These are phyloP conservation scores for Gymnopus androsaceus DNA, from an alignment of 1,284 basidiomycete species.

Conservation along the genomic window DNA sequence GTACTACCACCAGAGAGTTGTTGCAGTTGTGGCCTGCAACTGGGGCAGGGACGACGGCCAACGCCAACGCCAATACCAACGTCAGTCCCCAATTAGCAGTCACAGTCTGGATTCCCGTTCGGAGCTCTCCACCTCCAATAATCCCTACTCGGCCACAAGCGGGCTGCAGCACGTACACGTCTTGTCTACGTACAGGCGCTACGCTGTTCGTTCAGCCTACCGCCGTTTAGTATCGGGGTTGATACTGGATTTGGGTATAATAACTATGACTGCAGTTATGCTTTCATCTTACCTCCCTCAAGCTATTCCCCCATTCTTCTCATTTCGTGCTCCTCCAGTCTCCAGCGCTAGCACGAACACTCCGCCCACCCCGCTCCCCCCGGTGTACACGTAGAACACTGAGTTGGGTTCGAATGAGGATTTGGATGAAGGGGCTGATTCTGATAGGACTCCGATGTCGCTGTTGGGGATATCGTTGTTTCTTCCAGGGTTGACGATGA, in stretches of 20 bases:
- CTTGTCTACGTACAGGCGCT: constrained; percentile 90
- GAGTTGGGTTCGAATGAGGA: constrained; percentile 86
- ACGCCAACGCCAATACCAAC: too few species aligned
- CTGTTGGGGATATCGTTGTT: constrained; percentile 61
- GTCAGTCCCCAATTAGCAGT: too few species aligned
- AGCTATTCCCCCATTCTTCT: too few species aligned
- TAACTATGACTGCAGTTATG: neutral
- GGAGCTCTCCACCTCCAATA: neutral
- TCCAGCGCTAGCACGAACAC: neutral
- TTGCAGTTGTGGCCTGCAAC: too few species aligned
- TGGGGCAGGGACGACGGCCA: too few species aligned
- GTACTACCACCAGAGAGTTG: too few species aligned
- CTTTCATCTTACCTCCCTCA: neutral
- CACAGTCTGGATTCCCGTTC: too few species aligned
- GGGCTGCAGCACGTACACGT: constrained; percentile 81
- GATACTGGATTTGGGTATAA: too few species aligned
- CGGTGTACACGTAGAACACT: constrained; percentile 65
- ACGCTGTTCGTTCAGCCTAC: constrained; percentile 93
- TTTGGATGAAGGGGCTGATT: constrained; percentile 72
- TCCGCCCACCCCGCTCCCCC: constrained; percentile 32
- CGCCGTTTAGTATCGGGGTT: too few species aligned
- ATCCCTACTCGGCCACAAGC: constrained; percentile 69
- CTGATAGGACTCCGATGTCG: too few species aligned
- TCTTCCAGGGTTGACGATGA: constrained; percentile 23
- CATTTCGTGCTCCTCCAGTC: neutral